Evolutionary conservation across 2,329 filamentous ascomycete genomes (phyloP), one percentile per base, ranked within the genome.

Genomic region (Stachybotrys elegans): DNA sequence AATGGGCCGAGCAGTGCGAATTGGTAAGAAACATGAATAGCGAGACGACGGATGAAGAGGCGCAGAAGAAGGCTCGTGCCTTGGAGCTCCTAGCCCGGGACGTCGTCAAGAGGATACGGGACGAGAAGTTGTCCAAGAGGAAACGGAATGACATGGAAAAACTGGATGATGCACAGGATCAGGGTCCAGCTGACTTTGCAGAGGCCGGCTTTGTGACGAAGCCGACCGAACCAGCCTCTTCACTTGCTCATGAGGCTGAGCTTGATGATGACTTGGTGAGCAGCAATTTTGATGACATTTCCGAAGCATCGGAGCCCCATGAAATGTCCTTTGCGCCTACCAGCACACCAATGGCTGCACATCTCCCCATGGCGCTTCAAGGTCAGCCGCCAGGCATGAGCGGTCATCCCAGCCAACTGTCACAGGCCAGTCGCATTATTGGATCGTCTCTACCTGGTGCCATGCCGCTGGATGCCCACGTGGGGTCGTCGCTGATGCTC

Each of bases 41-140:
- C 0, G 73, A 70, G 3, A 65, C 71, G 13, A 61, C 69, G 2
- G 78, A 83, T 49, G 71, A 76, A 3, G 67, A 74, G 19, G 71
- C 80, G 44, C 56, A 65, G 19, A 63, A 70, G 37, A 86, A 82
- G 58, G 58, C 79, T 25, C 82, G 78, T 51, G 84, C 84, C 2
- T 62, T 91, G 38, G 84, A 91, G 48, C 72, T 86, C 0, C 66
- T 93, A 4, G 85, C 84, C 42, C 76, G 82, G 42, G 87, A 92
- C 62, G 84, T 88, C 16, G 83, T 88, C 75, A 91, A 91, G 65
- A 75, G 88, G 39, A 72, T 86, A 43, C 78, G 84, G 27, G 84
- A 88, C 54, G 83, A 87, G 50, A 76, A 50, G 17, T 40, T 34
- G 27, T 22, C 35, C 3, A 22, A 14, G 8, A 5, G 22, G 36